Conservation (phyloP, 345 rosid genomes). For the Populus ilicifolia region DNA sequence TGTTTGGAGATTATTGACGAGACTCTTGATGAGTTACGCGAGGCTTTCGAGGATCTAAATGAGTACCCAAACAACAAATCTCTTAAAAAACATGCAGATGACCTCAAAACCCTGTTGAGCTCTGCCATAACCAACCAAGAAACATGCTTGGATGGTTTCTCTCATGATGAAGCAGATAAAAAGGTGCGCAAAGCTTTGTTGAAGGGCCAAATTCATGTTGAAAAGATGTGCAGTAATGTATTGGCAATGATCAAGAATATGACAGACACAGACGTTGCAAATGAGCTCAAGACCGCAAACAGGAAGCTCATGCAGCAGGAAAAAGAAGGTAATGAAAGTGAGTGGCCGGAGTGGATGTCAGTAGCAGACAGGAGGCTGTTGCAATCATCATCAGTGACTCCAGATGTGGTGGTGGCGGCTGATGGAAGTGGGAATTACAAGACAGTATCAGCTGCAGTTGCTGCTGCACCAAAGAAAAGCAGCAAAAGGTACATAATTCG, state of each 20-base stretch:
- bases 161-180: constrained; percentile 52
- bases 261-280: constrained; percentile 57
- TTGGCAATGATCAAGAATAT: constrained; percentile 63
- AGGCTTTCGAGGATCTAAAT: constrained; percentile 51
- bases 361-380: constrained; percentile 59
- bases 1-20: constrained; percentile 82
- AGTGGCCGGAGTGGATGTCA: constrained; percentile 82
- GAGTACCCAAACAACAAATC: constrained; percentile 62
- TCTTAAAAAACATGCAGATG: constrained; percentile 61
- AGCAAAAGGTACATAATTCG: constrained; percentile 55
- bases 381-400: constrained; percentile 56
- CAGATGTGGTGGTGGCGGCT: constrained; percentile 66
- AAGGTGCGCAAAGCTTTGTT: constrained; percentile 34
- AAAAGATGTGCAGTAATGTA: constrained; percentile 57
- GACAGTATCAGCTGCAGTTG: constrained; percentile 65
- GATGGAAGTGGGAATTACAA: constrained; percentile 74
- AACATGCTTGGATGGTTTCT: constrained; percentile 84
- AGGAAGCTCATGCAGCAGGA: constrained; percentile 51
- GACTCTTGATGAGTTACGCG: constrained; percentile 70
- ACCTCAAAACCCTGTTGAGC: constrained; percentile 75
- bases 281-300: constrained; percentile 24
- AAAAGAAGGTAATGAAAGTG: neutral
- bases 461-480: constrained; percentile 64
- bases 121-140: constrained; percentile 90
- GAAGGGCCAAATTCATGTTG: constrained; percentile 45